A percentile compares a stretch with the other conserved stretches of the same genome.
Conservation (phyloP, 1,284 basidiomycete genomes). For the Leccinum fallax region DNA sequence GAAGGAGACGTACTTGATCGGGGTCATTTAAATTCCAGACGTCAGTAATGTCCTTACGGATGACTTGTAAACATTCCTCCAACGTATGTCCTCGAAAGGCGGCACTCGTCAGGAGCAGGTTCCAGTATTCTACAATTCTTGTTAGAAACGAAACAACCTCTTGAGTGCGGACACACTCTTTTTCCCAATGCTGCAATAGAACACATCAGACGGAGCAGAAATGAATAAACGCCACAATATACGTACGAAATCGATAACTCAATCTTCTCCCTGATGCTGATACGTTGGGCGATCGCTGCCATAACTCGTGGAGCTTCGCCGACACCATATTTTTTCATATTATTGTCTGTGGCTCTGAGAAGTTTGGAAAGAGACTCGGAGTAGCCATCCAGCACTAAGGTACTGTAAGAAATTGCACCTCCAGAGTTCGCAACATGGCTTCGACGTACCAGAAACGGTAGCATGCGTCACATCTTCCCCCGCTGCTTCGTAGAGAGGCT, state of each 20-base stretch:
- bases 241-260: conserved; percentile 20
- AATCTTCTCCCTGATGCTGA: conserved; percentile 23
- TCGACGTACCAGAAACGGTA: conserved; percentile 15
- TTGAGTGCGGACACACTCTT: conserved; percentile 14
- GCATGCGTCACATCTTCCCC: conserved; percentile 2
- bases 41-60: conserved; percentile 29
- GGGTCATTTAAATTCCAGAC: conserved; percentile 37
- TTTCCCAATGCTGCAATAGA: conserved; percentile 25
- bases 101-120: conserved; percentile 25
- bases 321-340: conserved; percentile 5
- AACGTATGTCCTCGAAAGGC: conserved; percentile 22
- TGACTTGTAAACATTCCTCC: conserved; percentile 24
- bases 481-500: not conserved
- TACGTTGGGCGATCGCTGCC: conserved; percentile 21
- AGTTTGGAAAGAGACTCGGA: conserved; percentile 1
- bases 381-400: conserved; percentile 7
- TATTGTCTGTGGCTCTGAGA: conserved; percentile 6
- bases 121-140: conserved; percentile 32
- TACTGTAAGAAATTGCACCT: not conserved
- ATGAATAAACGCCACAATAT: not conserved
- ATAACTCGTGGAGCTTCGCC: conserved; percentile 9
- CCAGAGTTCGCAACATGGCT: not conserved
- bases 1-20: conserved; percentile 14
- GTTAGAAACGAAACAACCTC: not conserved
- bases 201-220: not conserved